Percentiles rank a stretch among this genome's conserved stretches.
phyloP scores from a whole-genome alignment of 202 grass and related monocot species.

The Dendrocalamus latiflorus region DNA sequence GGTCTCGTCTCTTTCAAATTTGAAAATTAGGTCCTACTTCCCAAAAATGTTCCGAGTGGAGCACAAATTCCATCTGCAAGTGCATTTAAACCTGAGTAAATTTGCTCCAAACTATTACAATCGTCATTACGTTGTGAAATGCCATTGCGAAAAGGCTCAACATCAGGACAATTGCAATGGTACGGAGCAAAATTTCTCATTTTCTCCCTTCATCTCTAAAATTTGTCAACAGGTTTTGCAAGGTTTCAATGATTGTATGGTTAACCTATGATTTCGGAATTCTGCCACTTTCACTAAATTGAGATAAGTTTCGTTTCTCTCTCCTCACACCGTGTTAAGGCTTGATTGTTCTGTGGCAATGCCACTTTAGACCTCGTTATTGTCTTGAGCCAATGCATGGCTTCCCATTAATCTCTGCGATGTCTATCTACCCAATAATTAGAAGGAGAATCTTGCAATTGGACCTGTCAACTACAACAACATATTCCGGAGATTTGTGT shows the following conservation, averaged over 20 bases:
- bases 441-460: not conserved
- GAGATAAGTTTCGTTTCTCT: not conserved
- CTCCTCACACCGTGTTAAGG: not conserved
- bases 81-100: not conserved
- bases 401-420: not conserved
- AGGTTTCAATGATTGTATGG: not conserved
- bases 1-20: not conserved
- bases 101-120: not conserved
- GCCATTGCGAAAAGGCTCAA: not conserved
- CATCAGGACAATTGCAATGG: not conserved
- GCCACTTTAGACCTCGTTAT: not conserved
- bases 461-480: slow-evolving; percentile 11
- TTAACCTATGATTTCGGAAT: not conserved
- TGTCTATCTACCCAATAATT: slow-evolving; percentile 10
- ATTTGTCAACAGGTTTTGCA: not conserved
- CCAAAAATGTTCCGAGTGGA: not conserved
- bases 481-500: not conserved
- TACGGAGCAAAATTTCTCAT: not conserved
- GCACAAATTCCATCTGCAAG: not conserved
- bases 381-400: not conserved
- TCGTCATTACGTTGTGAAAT: not conserved
- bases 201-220: not conserved
- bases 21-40: not conserved
- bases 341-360: not conserved
- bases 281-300: not conserved